phyloP scores from a whole-genome alignment of 495 filamentous ascomycete genomes.

The Penicillium simplicissimum region DNA sequence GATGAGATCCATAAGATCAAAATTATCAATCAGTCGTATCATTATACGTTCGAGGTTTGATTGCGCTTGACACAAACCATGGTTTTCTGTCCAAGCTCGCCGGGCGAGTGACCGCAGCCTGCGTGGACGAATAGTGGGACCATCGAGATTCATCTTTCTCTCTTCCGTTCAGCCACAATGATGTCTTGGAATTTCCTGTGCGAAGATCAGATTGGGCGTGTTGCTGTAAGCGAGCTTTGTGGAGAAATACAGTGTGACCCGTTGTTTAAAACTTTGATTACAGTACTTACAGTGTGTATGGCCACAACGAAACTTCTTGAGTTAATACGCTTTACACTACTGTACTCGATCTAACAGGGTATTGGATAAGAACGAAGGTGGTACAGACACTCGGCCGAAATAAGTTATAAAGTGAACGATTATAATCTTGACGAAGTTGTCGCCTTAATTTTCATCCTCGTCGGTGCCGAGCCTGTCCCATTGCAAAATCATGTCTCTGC shows the following conservation, averaged over 20 bases:
- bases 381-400: neutral
- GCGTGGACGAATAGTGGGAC: too few species aligned
- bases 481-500: constrained; percentile 26
- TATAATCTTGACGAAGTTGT: neutral
- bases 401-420: neutral
- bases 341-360: neutral
- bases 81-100: neutral
- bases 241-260: neutral
- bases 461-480: neutral
- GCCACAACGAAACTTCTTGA: neutral
- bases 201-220: neutral
- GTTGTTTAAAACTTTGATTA: neutral
- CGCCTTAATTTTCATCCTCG: neutral
- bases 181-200: neutral
- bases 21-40: constrained; percentile 5
- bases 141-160: neutral
- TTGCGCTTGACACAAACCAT: neutral
- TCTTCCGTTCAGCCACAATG: neutral
- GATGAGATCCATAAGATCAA: neutral
- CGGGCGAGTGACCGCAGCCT: neutral
- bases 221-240: neutral
- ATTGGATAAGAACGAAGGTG: neutral
- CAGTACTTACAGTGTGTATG: neutral
- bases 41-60: too few species aligned
- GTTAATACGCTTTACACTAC: neutral